Evolutionary conservation across 768 basidiomycete species (phyloP).

Genomic region (Vararia minispora): DNA sequence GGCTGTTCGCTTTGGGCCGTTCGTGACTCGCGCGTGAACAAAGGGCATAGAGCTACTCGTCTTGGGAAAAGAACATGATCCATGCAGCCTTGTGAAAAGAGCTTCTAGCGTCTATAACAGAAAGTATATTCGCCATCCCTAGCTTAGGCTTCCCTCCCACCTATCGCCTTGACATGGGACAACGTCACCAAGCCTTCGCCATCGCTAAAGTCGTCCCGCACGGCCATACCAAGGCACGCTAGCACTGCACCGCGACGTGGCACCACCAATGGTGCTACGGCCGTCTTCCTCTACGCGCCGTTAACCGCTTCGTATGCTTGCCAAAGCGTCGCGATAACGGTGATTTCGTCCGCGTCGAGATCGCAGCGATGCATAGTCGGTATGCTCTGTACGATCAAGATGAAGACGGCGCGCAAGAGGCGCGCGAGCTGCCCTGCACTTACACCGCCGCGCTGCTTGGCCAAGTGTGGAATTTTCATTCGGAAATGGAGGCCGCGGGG

Average conservation of each 20-base stretch:
- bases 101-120: too few species aligned
- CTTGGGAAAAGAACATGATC: too few species aligned
- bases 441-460: slow-evolving; percentile 23
- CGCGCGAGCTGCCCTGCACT: slow-evolving; percentile 22
- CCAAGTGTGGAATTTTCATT: slow-evolving; percentile 20
- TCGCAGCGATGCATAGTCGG: slow-evolving; percentile 21
- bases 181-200: slow-evolving; percentile 1
- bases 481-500: slow-evolving; percentile 10
- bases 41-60: too few species aligned
- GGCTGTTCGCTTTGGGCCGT: too few species aligned
- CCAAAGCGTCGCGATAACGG: slow-evolving; percentile 26
- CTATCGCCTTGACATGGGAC: too few species aligned
- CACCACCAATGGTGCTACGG: slow-evolving; percentile 32
- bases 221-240: slow-evolving; percentile 5
- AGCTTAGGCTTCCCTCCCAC: too few species aligned
- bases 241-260: slow-evolving; percentile 29
- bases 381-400: slow-evolving; percentile 15
- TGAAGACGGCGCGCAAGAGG: too few species aligned
- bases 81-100: too few species aligned
- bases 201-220: neutral
- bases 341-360: slow-evolving; percentile 25
- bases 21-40: too few species aligned
- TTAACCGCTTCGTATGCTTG: slow-evolving; percentile 23
- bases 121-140: too few species aligned
- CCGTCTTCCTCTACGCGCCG: slow-evolving; percentile 21